Evolutionary conservation across 306 rosid species (phyloP).

Genomic region (Lathyrus tuberosus): DNA sequence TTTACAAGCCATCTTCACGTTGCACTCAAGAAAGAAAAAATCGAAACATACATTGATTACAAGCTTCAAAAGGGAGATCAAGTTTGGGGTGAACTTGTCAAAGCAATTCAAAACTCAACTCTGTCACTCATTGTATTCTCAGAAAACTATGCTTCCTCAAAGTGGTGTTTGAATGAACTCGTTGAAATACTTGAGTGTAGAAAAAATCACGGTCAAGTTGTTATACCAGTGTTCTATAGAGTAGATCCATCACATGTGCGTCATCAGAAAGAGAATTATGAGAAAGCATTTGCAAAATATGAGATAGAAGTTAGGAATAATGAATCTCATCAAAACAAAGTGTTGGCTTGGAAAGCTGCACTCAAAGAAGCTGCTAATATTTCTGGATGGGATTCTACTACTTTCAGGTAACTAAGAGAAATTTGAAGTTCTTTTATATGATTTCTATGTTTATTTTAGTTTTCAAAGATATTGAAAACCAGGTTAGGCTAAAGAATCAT

Average conservation of each 20-base stretch:
- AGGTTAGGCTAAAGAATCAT: too few species aligned
- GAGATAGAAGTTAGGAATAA: background rate
- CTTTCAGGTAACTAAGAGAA: too few species aligned
- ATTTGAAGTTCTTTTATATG: too few species aligned
- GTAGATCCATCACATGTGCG: conserved; percentile 19
- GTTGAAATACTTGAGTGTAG: conserved; percentile 5
- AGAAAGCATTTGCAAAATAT: conserved; percentile 14
- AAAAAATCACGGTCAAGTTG: background rate
- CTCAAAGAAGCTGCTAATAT: conserved; percentile 6
- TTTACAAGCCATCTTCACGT: background rate
- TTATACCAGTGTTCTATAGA: conserved; percentile 34
- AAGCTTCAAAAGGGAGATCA: background rate
- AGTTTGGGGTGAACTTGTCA: background rate
- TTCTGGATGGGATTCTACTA: conserved; percentile 14
- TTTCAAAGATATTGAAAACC: too few species aligned
- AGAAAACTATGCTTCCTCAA: conserved; percentile 22
- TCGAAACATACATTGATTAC: background rate
- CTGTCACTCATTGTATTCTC: conserved; percentile 13
- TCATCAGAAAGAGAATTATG: background rate
- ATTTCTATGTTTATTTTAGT: too few species aligned
- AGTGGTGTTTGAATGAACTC: conserved; percentile 26
- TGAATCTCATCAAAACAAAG: background rate
- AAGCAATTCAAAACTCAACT: conserved; percentile 16
- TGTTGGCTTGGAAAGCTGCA: conserved; percentile 5
- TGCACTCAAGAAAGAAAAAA: background rate